phyloP scores from a whole-genome alignment of 257 asterid genomes.

The Nicotiana knightiana region DNA sequence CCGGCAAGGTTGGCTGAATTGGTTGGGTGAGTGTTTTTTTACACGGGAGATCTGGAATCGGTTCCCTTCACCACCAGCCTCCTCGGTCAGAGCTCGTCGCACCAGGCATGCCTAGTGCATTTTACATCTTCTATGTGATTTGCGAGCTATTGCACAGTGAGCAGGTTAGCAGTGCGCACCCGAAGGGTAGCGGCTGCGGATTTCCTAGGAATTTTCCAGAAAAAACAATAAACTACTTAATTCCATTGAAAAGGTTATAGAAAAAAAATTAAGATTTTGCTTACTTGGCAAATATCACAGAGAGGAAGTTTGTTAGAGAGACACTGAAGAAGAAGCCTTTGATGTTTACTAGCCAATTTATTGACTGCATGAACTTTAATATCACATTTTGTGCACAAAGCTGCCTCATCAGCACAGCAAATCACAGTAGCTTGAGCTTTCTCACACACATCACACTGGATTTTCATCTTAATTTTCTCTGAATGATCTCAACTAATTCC shows the following conservation, averaged over 20 bases:
- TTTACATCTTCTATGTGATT: too few relatives aligned
- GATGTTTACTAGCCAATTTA: constrained; percentile 90
- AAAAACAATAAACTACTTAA: background rate
- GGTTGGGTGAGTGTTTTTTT: too few relatives aligned
- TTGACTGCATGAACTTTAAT: constrained; percentile 84
- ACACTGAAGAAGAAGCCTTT: constrained; percentile 69
- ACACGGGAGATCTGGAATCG: too few relatives aligned
- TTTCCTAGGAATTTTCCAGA: too few relatives aligned
- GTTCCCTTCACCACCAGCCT: too few relatives aligned
- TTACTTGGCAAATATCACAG: constrained; percentile 92
- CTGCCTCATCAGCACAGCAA: constrained; percentile 97
- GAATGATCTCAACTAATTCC: background rate
- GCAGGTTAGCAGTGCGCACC: too few relatives aligned
- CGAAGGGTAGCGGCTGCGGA: too few relatives aligned
- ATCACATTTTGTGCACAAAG: constrained; percentile 71
- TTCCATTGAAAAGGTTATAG: background rate
- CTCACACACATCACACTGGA: constrained; percentile 96
- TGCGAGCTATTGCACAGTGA: too few relatives aligned
- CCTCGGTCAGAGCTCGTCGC: too few relatives aligned
- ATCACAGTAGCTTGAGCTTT: constrained; percentile 82
- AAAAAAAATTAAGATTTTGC: background rate
- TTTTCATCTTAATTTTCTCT: constrained; percentile 50
- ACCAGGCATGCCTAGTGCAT: too few relatives aligned
- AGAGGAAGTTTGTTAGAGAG: constrained; percentile 78
- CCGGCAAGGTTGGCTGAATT: too few relatives aligned